A percentile compares a stretch with the other conserved stretches of the same genome.
phyloP scores from a whole-genome alignment of 2,329 filamentous ascomycete genomes.

The Ascochyta koolunga region DNA sequence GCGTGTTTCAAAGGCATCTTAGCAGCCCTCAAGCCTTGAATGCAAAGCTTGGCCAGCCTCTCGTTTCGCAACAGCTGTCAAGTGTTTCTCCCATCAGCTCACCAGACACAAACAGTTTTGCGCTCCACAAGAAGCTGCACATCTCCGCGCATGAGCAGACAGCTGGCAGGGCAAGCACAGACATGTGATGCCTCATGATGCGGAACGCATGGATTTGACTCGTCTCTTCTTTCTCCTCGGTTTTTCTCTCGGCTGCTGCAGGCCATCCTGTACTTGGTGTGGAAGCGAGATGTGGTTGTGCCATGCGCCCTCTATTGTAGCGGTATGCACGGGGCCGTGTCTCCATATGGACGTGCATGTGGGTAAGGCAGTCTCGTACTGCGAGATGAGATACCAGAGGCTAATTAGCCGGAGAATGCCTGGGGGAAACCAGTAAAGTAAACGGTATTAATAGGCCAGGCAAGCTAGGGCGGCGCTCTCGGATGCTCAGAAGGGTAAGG shows the following conservation, averaged over 20 bases:
- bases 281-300: background rate
- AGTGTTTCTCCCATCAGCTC: conserved; percentile 8
- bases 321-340: background rate
- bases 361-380: conserved; percentile 13
- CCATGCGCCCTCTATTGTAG: background rate
- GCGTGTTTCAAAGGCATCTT: conserved; percentile 4
- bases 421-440: conserved; percentile 5
- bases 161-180: conserved; percentile 2
- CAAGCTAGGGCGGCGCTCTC: conserved; percentile 3
- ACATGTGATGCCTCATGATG: conserved; percentile 3
- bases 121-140: conserved; percentile 2
- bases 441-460: background rate
- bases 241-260: background rate
- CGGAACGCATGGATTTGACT: background rate
- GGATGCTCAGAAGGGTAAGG: background rate
- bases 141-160: conserved; percentile 2
- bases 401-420: conserved; percentile 1
- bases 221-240: background rate
- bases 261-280: background rate
- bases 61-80: conserved; percentile 13
- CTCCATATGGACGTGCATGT: conserved; percentile 4
- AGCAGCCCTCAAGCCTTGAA: conserved; percentile 5
- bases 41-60: conserved; percentile 7
- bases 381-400: conserved; percentile 11
- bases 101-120: conserved; percentile 13